Base-by-base conservation (phyloP, 768 basidiomycete genomes). In the Russula abietina region DNA sequence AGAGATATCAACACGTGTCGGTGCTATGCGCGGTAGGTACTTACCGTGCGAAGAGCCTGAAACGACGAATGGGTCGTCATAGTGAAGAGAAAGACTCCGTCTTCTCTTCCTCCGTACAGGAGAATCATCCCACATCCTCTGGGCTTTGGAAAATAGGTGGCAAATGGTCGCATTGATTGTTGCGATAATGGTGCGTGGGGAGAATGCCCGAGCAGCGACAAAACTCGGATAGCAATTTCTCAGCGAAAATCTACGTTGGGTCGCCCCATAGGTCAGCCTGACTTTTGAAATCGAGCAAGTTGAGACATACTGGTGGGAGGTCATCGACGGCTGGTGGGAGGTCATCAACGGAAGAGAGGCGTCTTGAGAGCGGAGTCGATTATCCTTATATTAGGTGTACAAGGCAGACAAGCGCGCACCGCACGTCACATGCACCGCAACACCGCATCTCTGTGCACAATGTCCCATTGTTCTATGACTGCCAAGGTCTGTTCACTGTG, bases 401-500 rank as follows among this genome's bases (percentile, higher is more conserved):
- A 30, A 19, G 24, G 32, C 22, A 17, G 32, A 48, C 32, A 57
- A 10, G 33, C 45, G 57, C 36, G 57, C 58, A 51, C 58, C 30
- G 55, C 61, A 62, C 61, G 41, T 58, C 61, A 62, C 61, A 62
- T 62, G 61, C 57, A 46, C 56, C 3, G 51, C n/a, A 24, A 43
- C 57, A 62, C 38, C 5, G 57, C 61, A 53, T 46, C 36, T 51
- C 51, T 53, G 59, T 24, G 51, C 30, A 22, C 17, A 59, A 33
- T 4, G 32, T n/a, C 16, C 24, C 59, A 16, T 45, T 14, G 32
- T 16, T n/a, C 50, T 12, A 43, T 3, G 28, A 32, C 17, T 17
- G 51, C 19, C 28, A 9, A 24, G 30, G 28, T 36, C 59, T 4
- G n/a, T 36, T 12, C 45, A 19, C 22, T 28, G 46, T 38, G 48